Evolutionary conservation across 2,329 filamentous ascomycete species (phyloP).

Genomic region (Neofusicoccum kwambonambiense): DNA sequence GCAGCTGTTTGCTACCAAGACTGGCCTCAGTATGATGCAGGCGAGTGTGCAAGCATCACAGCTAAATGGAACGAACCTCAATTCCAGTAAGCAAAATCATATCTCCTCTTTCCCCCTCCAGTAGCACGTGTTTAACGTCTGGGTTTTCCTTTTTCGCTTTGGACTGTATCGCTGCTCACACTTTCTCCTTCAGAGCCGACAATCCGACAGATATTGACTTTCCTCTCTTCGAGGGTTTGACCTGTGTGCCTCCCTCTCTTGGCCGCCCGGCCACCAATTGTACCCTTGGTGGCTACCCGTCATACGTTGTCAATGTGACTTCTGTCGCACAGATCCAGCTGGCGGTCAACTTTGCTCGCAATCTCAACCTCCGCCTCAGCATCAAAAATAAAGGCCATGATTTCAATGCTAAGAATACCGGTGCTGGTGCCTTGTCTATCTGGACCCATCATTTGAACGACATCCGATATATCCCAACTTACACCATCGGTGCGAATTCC

Average conservation of each 20-base stretch:
- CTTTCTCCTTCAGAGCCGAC: not conserved
- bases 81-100: not conserved
- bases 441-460: conserved; percentile 39
- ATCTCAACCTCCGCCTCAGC: conserved; percentile 33
- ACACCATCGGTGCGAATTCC: conserved; percentile 22
- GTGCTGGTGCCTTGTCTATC: conserved; percentile 32
- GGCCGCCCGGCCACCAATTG: conserved; percentile 24
- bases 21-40: not conserved
- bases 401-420: conserved; percentile 35
- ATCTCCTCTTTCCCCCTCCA: too few species aligned
- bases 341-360: conserved; percentile 29
- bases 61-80: not conserved
- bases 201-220: conserved; percentile 16
- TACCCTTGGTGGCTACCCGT: conserved; percentile 26
- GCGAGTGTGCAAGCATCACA: not conserved
- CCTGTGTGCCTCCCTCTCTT: not conserved
- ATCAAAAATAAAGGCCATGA: conserved; percentile 40
- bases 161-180: too few species aligned
- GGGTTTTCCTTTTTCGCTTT: too few species aligned
- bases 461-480: conserved; percentile 29
- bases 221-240: conserved; percentile 35
- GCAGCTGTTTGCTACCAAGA: conserved; percentile 29
- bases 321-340: conserved; percentile 26
- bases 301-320: conserved; percentile 33
- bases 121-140: too few species aligned